Conservation (phyloP, 495 filamentous ascomycete species). For the Glutinoglossum americanum region DNA sequence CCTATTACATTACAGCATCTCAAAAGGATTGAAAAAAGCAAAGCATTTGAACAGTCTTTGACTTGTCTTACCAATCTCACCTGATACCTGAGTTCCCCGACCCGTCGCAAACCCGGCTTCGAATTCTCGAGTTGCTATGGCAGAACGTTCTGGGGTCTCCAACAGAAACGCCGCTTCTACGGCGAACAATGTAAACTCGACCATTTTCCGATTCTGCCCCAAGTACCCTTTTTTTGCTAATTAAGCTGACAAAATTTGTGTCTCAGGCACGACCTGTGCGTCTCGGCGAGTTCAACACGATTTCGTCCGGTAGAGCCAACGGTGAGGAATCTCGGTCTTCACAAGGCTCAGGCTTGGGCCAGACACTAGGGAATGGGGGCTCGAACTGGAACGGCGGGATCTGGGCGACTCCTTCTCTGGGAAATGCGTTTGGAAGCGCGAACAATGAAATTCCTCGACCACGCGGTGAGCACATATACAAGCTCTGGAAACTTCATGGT, state of each 20-base stretch:
- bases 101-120: background rate
- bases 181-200: background rate
- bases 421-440: background rate
- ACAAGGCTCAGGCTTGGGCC: background rate
- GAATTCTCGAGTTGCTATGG: background rate
- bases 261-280: constrained; percentile 1
- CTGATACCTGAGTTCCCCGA: background rate
- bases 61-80: background rate
- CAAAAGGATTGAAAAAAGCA: background rate
- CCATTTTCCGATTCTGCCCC: background rate
- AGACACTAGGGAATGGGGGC: constrained; percentile 1
- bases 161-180: background rate
- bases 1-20: background rate
- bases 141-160: background rate
- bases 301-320: constrained; percentile 1
- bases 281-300: background rate
- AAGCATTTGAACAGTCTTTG: background rate
- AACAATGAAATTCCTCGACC: background rate
- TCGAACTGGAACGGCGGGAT: constrained; percentile 5
- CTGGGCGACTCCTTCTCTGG: constrained; percentile 2
- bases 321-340: constrained; percentile 2
- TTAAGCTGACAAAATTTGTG: background rate
- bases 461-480: background rate
- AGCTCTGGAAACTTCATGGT: background rate
- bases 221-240: background rate